phyloP scores from a whole-genome alignment of 2,329 filamentous ascomycete species.

The Rutstroemia sydowiana region DNA sequence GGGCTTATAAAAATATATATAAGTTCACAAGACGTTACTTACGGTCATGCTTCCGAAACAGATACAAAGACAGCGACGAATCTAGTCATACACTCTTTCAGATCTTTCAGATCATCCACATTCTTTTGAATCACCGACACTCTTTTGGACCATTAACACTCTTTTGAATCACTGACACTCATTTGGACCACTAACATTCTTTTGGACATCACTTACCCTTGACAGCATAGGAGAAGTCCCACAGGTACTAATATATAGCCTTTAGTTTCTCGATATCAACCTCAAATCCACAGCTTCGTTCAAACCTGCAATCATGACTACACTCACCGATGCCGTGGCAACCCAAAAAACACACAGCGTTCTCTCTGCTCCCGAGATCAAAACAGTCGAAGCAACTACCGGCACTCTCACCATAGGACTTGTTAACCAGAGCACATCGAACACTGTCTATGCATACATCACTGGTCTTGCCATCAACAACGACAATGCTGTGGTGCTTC shows the following conservation, averaged over 20 bases:
- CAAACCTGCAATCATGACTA: constrained; percentile 14
- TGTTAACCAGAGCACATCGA: constrained; percentile 58
- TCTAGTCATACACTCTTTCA: constrained; percentile 6
- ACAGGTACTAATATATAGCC: background rate
- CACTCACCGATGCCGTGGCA: constrained; percentile 15
- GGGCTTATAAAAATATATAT: background rate
- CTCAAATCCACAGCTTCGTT: background rate
- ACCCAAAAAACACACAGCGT: constrained; percentile 13
- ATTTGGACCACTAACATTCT: background rate
- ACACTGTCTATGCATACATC: constrained; percentile 60
- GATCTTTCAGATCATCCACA: background rate
- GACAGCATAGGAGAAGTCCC: background rate
- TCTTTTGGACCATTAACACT: background rate
- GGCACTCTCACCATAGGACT: constrained; percentile 50
- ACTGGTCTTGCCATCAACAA: constrained; percentile 57
- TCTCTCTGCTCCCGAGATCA: constrained; percentile 12
- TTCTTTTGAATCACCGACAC: background rate
- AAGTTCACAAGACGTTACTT: constrained; percentile 1
- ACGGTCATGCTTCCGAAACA: constrained; percentile 1
- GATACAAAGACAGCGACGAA: constrained; percentile 8
- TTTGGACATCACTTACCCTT: background rate
- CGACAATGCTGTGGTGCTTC: constrained; percentile 51
- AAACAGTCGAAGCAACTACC: background rate
- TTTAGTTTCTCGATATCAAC: background rate
- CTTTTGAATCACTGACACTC: background rate